These are phyloP conservation scores for Isoetes engelmannii DNA, from an alignment of 83 land plant species.

Conservation along the genomic window DNA sequence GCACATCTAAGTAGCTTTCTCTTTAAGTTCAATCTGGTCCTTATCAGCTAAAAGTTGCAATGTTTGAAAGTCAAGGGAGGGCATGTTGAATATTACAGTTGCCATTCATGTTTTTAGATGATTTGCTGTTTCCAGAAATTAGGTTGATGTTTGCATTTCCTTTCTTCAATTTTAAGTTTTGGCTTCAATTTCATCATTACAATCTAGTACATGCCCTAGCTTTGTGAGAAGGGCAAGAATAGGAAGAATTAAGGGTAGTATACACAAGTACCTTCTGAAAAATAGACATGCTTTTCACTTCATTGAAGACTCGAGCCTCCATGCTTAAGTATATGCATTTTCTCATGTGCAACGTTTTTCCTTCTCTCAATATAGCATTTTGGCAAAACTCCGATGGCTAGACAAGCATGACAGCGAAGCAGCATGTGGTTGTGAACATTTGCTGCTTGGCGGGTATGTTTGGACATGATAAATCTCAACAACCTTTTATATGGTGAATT, in stretches of 20 bases:
- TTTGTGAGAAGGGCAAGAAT: no score
- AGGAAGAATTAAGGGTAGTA: no score
- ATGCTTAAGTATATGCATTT: neutral
- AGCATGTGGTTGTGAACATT: conserved; percentile 20
- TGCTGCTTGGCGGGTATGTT: conserved; percentile 37
- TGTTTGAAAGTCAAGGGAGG: no score
- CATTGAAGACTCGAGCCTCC: neutral
- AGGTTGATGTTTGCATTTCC: no score
- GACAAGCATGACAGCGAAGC: conserved; percentile 28
- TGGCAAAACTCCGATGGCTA: conserved; percentile 41
- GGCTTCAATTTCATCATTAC: no score
- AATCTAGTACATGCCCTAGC: no score
- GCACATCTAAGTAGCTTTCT: neutral
- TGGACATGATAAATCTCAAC: neutral
- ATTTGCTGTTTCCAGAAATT: no score
- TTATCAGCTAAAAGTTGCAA: no score
- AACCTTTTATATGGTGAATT: no score
- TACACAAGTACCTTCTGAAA: neutral
- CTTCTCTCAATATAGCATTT: conserved; percentile 17
- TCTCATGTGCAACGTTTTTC: neutral
- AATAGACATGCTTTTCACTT: neutral
- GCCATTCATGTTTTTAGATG: no score
- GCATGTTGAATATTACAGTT: no score
- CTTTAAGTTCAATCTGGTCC: neutral
- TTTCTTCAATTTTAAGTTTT: no score